These are phyloP conservation scores for Trichoderma citrinoviride DNA, from an alignment of 2,329 filamentous ascomycete genomes.

Conservation along the genomic window DNA sequence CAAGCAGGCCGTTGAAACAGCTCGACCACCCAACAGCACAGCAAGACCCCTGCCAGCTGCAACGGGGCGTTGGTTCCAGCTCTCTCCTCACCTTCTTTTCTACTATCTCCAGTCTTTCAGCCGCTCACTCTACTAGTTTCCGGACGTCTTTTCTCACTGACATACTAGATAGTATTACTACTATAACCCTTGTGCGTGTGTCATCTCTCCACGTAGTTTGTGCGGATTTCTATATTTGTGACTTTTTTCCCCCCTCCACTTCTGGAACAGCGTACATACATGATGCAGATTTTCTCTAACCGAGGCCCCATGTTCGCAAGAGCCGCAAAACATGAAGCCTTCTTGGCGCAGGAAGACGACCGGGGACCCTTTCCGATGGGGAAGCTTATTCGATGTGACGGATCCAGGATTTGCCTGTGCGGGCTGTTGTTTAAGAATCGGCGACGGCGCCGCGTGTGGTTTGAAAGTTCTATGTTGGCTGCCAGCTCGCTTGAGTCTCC, in stretches of 20 bases:
- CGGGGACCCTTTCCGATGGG: neutral
- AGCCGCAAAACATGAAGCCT: conserved; percentile 11
- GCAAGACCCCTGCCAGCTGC: neutral
- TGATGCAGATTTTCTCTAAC: neutral
- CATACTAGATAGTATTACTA: no score
- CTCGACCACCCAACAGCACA: neutral
- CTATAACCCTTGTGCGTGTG: no score
- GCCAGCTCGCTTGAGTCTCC: neutral
- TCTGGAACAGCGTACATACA: neutral
- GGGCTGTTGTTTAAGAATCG: neutral
- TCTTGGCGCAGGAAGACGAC: neutral
- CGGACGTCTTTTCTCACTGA: neutral
- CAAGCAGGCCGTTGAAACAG: neutral
- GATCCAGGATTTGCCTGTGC: neutral
- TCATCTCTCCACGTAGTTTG: no score
- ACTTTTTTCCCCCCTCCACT: neutral
- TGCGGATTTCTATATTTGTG: neutral
- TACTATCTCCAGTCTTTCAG: no score
- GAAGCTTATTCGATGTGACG: neutral
- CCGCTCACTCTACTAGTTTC: no score
- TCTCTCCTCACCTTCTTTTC: no score
- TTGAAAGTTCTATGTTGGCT: neutral
- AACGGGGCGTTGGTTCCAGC: neutral
- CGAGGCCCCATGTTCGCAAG: neutral
- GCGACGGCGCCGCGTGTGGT: neutral